These are phyloP conservation scores for Penicillium sp. DNA, from an alignment of 2,329 filamentous ascomycete species.

Conservation along the genomic window DNA sequence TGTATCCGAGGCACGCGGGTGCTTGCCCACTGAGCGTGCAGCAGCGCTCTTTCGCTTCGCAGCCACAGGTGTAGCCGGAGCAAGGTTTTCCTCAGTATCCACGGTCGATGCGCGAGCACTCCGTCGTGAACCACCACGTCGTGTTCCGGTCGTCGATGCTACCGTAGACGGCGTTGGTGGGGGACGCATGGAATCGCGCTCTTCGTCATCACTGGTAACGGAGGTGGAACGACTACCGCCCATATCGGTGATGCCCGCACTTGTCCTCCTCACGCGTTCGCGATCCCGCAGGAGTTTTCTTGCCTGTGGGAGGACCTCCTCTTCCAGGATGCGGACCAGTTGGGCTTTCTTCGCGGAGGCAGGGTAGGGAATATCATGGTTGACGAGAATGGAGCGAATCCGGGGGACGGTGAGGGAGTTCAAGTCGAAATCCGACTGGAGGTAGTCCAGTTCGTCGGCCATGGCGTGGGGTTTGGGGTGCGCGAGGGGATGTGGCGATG, in stretches of 20 bases:
- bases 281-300: constrained; percentile 75
- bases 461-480: constrained; percentile 28
- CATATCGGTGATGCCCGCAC: constrained; percentile 77
- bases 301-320: constrained; percentile 77
- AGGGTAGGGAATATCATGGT: constrained; percentile 83
- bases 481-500: constrained; percentile 4
- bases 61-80: constrained; percentile 32
- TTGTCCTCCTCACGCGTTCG: constrained; percentile 80
- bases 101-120: constrained; percentile 52
- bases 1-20: constrained; percentile 35
- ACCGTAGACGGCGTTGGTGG: constrained; percentile 54
- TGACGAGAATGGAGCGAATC: constrained; percentile 87
- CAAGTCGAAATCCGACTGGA: constrained; percentile 85
- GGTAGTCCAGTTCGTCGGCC: constrained; percentile 74
- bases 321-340: constrained; percentile 81
- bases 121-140: constrained; percentile 55
- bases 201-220: constrained; percentile 61
- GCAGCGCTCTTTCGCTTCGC: constrained; percentile 35
- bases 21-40: constrained; percentile 40
- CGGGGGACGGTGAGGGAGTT: constrained; percentile 81
- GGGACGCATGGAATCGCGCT: constrained; percentile 53
- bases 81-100: constrained; percentile 38
- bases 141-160: constrained; percentile 59
- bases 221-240: constrained; percentile 66
- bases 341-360: constrained; percentile 90